Conservation (phyloP, 2,329 filamentous ascomycete genomes). For the Rachicladosporium sp. region DNA sequence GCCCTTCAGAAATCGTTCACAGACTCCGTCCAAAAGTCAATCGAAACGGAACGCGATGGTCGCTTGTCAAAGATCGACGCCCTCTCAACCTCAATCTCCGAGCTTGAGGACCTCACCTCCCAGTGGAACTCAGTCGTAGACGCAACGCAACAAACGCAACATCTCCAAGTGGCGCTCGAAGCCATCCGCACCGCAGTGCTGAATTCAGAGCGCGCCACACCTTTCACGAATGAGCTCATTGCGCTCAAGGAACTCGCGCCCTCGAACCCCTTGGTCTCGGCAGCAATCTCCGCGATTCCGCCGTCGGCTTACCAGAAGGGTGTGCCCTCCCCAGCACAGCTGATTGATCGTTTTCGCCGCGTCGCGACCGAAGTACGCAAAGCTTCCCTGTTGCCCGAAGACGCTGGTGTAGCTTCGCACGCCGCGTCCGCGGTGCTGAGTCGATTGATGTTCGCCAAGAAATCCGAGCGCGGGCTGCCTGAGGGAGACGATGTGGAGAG, state of each 20-base stretch:
- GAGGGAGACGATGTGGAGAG: conserved; percentile 87
- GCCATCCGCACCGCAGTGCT: conserved; percentile 77
- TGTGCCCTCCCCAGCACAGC: conserved; percentile 67
- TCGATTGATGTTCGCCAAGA: conserved; percentile 94
- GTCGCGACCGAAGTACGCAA: conserved; percentile 93
- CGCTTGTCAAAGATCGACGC: conserved; percentile 77
- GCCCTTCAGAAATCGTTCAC: conserved; percentile 77
- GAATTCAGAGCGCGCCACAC: conserved; percentile 55
- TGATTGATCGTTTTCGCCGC: conserved; percentile 90
- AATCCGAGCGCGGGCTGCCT: conserved; percentile 46
- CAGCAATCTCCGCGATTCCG: conserved; percentile 93
- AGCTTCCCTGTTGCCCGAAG: conserved; percentile 79
- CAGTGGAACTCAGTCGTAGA: conserved; percentile 90
- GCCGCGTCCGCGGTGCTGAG: conserved; percentile 81
- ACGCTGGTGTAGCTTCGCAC: conserved; percentile 89
- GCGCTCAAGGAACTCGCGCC: conserved; percentile 84
- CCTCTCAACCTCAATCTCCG: conserved; percentile 62
- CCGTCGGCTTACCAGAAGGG: conserved; percentile 87
- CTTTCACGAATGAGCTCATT: conserved; percentile 85
- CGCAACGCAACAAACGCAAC: conserved; percentile 81
- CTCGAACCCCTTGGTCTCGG: conserved; percentile 67
- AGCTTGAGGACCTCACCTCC: conserved; percentile 75
- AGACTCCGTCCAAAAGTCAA: conserved; percentile 61
- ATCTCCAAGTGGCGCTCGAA: conserved; percentile 90
- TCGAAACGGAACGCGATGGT: conserved; percentile 78